Base-by-base conservation (phyloP, 202 grass and related monocot species). In the Cymbopogon flexuosus region DNA sequence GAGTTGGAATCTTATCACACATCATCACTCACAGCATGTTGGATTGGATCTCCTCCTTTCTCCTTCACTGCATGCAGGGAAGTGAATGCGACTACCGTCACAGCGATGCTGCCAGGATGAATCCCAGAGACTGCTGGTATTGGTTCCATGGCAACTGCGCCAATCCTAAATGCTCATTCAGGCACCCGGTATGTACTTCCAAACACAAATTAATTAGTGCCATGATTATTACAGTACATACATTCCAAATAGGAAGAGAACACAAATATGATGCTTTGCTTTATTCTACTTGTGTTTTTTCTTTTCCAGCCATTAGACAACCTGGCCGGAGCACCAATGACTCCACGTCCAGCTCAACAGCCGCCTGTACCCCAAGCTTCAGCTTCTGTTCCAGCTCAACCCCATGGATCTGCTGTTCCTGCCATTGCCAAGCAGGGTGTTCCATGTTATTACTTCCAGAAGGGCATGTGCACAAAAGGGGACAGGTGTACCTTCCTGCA, bases 51-150 rank as follows among this genome's bases (percentile, higher is more conserved):
- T 81, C 64, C 6, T 65, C 2, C 27, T 27, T 27, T 27, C 15
- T 2, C 47, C 47, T 18, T 3, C 43, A 1, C 43, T 46, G 15
- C 46, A 51, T 18, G 24, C 84, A 94, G 92, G 92, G 92, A 15
- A 87, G 43, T 21, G 88, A 87, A 58, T 94, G 92, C 21, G 92
- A 91, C 15, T 94, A 78, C 35, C 92, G 92, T 52, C 92, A 94
- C 39, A 94, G 86, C 16, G 92, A 89, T 31, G 84, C 84, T 85
- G 92, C 92, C 39, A 91, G 92, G 84, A 39, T 87, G 73, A 94
- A 94, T 52, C 92, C 92, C 34, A 94, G 84, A 78, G 92, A 94
- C 77, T 94, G 92, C 27, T 94, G 92, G 92, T 94, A 94, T 67
- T 94, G 92, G 92, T 87, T 94, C 51, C 89, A 85, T 80, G 78